Conservation (phyloP, 2,329 filamentous ascomycete species). For the Colletotrichum trifolii region DNA sequence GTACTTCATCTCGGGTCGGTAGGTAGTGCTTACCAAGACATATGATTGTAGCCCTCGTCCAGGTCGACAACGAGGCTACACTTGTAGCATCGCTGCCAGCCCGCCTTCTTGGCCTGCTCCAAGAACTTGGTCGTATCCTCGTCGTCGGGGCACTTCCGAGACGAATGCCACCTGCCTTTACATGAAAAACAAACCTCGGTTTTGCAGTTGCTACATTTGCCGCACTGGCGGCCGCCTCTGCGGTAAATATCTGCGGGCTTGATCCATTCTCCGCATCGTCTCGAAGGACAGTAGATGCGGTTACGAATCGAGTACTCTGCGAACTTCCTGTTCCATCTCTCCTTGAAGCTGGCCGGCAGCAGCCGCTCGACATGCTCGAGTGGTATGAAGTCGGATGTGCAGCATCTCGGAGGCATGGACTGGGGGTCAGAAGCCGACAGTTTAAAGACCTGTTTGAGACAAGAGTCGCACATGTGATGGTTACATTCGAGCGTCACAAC, state of each 20-base stretch:
- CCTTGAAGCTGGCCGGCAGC: constrained; percentile 80
- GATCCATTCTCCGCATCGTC: constrained; percentile 83
- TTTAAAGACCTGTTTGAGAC: constrained; percentile 79
- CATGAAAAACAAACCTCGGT: constrained; percentile 81
- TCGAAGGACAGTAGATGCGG: constrained; percentile 80
- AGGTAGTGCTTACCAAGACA: constrained; percentile 76
- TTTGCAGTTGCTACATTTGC: constrained; percentile 76
- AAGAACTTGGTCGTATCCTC: constrained; percentile 73
- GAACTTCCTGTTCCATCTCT: constrained; percentile 83
- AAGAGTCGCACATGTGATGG: constrained; percentile 83
- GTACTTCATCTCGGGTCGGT: constrained; percentile 2
- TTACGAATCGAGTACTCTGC: constrained; percentile 79
- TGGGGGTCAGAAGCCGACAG: constrained; percentile 80
- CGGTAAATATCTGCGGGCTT: constrained; percentile 75
- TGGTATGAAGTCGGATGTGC: constrained; percentile 77
- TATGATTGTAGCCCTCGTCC: constrained; percentile 87
- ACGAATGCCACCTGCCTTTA: constrained; percentile 78
- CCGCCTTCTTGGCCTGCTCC: constrained; percentile 72
- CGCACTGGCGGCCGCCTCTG: constrained; percentile 70
- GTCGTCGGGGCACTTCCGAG: constrained; percentile 76
- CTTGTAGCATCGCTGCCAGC: constrained; percentile 80
- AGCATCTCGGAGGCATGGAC: constrained; percentile 89
- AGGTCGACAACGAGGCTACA: constrained; percentile 82
- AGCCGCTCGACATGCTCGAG: constrained; percentile 80
- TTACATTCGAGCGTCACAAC: constrained; percentile 80